Base-by-base conservation (phyloP, 371 early-diverging fungal genomes). In the Actinomortierella ambigua region DNA sequence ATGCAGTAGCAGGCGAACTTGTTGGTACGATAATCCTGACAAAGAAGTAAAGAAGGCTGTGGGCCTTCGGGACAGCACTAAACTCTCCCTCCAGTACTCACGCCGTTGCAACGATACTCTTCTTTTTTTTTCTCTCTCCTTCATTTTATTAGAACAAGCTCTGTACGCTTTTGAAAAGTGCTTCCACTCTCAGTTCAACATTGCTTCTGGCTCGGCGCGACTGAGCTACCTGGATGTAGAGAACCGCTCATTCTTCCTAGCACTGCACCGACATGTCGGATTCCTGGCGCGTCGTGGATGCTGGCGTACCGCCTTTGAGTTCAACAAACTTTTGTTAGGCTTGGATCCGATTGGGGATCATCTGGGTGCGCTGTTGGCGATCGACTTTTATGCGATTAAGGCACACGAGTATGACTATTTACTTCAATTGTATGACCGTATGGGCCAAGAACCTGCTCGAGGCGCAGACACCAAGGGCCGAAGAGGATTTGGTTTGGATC, bases 261-360 rank as follows among this genome's bases (percentile, higher is more conserved):
- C 93, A 4, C 62, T 96, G 22, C 92, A 89, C 62, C 82, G 93
- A 13, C 95, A 96, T 46, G 85, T 95, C 49, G 87, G 89, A 68
- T 92, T 89, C 65, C 62, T 95, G 59, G 82, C 90, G n/a, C 84
- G 95, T 22, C 83, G 90, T 50, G 96, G 97, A 7, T 95, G 96
- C 77, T 96, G 97, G 97, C 75, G 93, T 42, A 95, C 96, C 4
- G 91, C 93, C 7, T 90, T 95, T 59, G 97, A 95, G 77, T 88
- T 94, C 60, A 85, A 88, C 59, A 96, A 93, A 76, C 77, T 94
- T 14, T 75, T 96, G 9, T 62, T 64, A 46, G 88, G 90, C 55
- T 76, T 95, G 50, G 93, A 93, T 65, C 93, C 93, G 0, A 79
- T 68, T 8, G 71, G 69, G 11, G 97, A 96, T 61, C 93, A 95